Evolutionary conservation across 31 red algal genomes (phyloP).

Genomic region (Endocladia muricata): DNA sequence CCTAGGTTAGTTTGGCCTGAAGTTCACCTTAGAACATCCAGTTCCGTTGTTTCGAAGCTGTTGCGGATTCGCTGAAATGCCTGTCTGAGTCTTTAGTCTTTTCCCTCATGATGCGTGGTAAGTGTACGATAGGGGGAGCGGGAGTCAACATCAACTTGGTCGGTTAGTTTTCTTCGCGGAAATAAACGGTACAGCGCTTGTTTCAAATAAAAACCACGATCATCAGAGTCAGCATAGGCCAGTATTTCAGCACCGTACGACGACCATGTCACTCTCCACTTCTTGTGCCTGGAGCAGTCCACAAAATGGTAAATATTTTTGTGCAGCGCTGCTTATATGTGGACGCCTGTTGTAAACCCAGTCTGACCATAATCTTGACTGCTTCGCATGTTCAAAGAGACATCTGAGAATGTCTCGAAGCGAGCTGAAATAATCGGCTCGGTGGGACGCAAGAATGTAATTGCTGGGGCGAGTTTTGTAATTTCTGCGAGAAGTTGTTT

Average conservation of each 20-base stretch:
- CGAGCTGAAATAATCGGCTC: neutral
- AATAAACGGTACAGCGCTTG: neutral
- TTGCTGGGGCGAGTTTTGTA: neutral
- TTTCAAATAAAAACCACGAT: neutral
- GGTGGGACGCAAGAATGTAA: neutral
- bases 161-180: neutral
- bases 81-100: constrained; percentile 5
- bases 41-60: neutral
- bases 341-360: neutral
- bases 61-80: neutral
- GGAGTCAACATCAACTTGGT: constrained; percentile 6
- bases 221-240: constrained; percentile 1
- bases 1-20: neutral
- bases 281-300: neutral
- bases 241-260: constrained; percentile 15
- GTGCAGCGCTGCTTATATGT: neutral
- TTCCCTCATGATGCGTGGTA: constrained; percentile 6
- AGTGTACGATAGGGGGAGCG: neutral
- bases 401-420: neutral
- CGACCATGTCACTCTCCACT: constrained; percentile 4
- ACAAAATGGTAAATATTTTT: neutral
- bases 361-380: constrained; percentile 15
- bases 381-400: neutral
- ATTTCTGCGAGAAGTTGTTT: constrained; percentile 10
- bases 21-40: constrained; percentile 3